Evolutionary conservation across 1,139 yeast species (phyloP).

Genomic region (Eremothecium sinecaudum): DNA sequence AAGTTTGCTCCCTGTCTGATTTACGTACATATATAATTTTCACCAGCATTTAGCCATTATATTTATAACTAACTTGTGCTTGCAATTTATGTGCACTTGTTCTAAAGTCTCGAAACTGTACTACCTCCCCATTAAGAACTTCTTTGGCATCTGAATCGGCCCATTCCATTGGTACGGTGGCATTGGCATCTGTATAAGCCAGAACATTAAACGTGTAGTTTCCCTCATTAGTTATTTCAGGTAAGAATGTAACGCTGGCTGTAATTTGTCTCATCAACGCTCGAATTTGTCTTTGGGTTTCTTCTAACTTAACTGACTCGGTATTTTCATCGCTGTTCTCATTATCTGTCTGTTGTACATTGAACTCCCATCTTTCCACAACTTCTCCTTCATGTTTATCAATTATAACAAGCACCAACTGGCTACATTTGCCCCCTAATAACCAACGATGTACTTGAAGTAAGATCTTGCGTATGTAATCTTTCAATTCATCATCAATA

Average conservation of each 20-base stretch:
- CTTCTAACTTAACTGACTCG: slow-evolving; percentile 16
- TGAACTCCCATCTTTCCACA: slow-evolving; percentile 84
- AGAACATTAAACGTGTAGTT: slow-evolving; percentile 77
- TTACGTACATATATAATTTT: background rate
- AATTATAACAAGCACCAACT: slow-evolving; percentile 62
- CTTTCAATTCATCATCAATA: slow-evolving; percentile 66
- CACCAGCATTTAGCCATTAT: slow-evolving; percentile 3
- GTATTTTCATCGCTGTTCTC: slow-evolving; percentile 33
- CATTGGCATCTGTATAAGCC: slow-evolving; percentile 70
- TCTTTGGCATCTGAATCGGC: slow-evolving; percentile 63
- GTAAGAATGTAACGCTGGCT: slow-evolving; percentile 78
- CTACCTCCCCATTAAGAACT: slow-evolving; percentile 49
- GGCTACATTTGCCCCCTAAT: slow-evolving; percentile 56
- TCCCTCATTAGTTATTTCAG: slow-evolving; percentile 51
- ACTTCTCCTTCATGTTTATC: slow-evolving; percentile 58
- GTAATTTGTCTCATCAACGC: slow-evolving; percentile 83
- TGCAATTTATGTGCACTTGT: slow-evolving; percentile 67
- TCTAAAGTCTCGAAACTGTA: slow-evolving; percentile 58
- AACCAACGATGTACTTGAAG: slow-evolving; percentile 79
- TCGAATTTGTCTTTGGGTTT: slow-evolving; percentile 67
- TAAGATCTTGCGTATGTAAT: slow-evolving; percentile 60
- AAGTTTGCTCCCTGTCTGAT: background rate
- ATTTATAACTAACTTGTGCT: slow-evolving; percentile 63
- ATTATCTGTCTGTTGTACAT: slow-evolving; percentile 21
- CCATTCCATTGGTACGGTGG: slow-evolving; percentile 78